phyloP scores from a whole-genome alignment of 2,329 filamentous ascomycete genomes.

The Leptoxyphium fumago region DNA sequence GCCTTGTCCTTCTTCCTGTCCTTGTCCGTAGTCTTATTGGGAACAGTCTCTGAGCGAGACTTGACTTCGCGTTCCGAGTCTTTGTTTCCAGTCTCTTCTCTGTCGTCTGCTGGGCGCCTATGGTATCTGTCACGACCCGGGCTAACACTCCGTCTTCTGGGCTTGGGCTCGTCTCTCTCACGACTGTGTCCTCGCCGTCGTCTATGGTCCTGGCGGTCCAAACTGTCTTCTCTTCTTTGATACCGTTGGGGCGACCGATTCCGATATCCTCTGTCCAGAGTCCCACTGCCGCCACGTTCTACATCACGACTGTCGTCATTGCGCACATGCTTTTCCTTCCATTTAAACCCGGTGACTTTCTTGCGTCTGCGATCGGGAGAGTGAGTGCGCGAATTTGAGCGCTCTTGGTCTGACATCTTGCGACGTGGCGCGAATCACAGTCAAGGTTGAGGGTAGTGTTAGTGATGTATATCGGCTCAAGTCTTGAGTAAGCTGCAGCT shows the following conservation, averaged over 20 bases:
- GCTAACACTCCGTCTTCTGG: neutral
- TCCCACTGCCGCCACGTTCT: slow-evolving; percentile 9
- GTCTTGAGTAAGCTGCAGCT: no score
- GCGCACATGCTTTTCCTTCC: slow-evolving; percentile 20
- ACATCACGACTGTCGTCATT: slow-evolving; percentile 9
- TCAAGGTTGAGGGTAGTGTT: no score
- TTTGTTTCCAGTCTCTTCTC: slow-evolving; percentile 8
- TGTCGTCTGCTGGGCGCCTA: neutral
- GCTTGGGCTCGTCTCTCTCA: slow-evolving; percentile 1
- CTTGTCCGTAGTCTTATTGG: slow-evolving; percentile 3
- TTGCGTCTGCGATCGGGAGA: neutral
- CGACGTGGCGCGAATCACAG: no score
- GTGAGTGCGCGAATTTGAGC: neutral
- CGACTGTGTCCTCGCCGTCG: slow-evolving; percentile 1
- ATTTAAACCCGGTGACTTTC: slow-evolving; percentile 18
- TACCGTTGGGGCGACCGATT: slow-evolving; percentile 19
- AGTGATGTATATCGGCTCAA: no score
- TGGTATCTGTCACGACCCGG: neutral
- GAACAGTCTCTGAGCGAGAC: slow-evolving; percentile 19
- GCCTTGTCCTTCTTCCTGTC: slow-evolving; percentile 2
- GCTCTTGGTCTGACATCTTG: neutral
- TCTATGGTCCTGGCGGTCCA: slow-evolving; percentile 2
- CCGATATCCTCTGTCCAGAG: slow-evolving; percentile 19
- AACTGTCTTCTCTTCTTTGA: slow-evolving; percentile 11
- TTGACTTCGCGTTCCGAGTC: slow-evolving; percentile 24